These are phyloP conservation scores for Suillus cothurnatus DNA, from an alignment of 768 basidiomycete genomes.

Conservation along the genomic window DNA sequence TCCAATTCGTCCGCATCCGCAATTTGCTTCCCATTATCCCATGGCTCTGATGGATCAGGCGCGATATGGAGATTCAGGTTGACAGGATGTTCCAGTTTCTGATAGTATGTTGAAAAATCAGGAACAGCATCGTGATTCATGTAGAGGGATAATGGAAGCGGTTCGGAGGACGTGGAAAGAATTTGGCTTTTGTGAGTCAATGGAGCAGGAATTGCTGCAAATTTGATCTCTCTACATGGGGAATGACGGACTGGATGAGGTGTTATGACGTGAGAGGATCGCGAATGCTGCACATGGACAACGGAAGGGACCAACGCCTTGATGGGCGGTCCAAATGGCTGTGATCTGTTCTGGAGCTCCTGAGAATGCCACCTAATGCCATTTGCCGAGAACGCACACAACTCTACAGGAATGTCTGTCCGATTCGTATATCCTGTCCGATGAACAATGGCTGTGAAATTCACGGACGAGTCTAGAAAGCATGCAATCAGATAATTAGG, in stretches of 20 bases:
- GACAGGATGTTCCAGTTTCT: neutral
- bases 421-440: conserved; percentile 18
- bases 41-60: conserved; percentile 12
- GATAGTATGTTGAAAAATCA: conserved; percentile 7
- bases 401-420: neutral
- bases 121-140: neutral
- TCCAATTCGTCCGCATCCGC: neutral
- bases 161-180: conserved; percentile 3
- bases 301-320: neutral
- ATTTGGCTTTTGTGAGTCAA: neutral
- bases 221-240: conserved; percentile 1
- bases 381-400: neutral
- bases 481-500: neutral
- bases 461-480: conserved; percentile 4
- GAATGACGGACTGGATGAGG: neutral
- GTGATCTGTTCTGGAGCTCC: neutral
- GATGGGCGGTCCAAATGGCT: neutral
- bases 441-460: conserved; percentile 11
- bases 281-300: neutral
- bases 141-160: neutral
- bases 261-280: neutral
- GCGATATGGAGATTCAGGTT: neutral
- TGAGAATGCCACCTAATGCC: conserved; percentile 14
- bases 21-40: conserved; percentile 12
- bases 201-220: conserved; percentile 4